Evolutionary conservation across 2,329 filamentous ascomycete genomes (phyloP), one percentile per base, ranked within the genome.

Genomic region (Dothiorella sarmentorum): DNA sequence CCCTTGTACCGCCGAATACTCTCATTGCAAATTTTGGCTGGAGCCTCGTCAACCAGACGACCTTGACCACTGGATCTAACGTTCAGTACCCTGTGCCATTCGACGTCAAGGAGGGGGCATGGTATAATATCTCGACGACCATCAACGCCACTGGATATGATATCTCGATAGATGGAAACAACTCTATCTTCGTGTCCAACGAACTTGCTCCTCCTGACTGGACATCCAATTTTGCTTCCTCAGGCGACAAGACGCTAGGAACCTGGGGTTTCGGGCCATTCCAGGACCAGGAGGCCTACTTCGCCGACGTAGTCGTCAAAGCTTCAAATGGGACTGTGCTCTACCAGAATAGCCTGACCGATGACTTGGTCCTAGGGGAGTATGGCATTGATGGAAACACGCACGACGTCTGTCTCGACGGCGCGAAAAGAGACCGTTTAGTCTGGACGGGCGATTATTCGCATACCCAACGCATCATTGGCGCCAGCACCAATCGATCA

Each of bases 381-480:
- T 78, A 76, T 35, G 69, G 70, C 4, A 69, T 74, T 0, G 65
- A 67, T 2, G 61, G 63, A 1, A 73, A 77, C 22, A 59, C 66
- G 1, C 63, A 64, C 4, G 70, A 71, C 2, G 68, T 76, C 7
- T 78, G 76, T 43, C 64, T 77, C 1, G 75, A 78, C 59, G 74
- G 75, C 2, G 69, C 71, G 0, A 78, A 77, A 60, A 66, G 76
- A 5, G 75, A 78, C 60, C 67, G 75, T 0, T 65, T 76, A 1
- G 67, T 76, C 4, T 78, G 75, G 75, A 67, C 71, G 3, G 75
- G 76, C 4, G 75, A 78, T 59, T 76, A 76, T 56, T 72, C 72
- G 38, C 75, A 78, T 61, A 77, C 76, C 0, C 64, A 69, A 1
- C 67, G 70, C 10, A 69, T 77, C 17, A 64, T 77, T 10, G 67